These are phyloP conservation scores for Alternaria sp. DNA, from an alignment of 2,329 filamentous ascomycete species.

Conservation along the genomic window DNA sequence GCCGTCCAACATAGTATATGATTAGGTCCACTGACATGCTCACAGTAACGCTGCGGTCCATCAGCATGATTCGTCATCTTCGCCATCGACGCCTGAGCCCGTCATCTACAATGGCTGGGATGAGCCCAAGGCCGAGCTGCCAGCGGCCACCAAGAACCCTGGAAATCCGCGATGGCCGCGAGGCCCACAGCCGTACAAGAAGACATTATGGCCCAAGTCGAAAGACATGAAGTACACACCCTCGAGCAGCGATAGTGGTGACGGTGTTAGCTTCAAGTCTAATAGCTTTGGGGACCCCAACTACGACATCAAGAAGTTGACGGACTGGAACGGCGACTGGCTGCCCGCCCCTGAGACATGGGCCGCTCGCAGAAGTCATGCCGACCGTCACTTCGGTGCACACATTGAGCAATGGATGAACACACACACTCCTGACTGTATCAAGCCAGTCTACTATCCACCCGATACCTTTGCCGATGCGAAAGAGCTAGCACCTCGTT, in stretches of 20 bases:
- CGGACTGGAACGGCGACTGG: constrained; percentile 58
- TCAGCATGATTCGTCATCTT: background rate
- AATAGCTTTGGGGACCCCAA: constrained; percentile 45
- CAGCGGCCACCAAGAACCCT: constrained; percentile 8
- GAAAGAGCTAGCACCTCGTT: constrained; percentile 42
- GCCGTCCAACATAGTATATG: background rate
- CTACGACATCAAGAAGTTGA: constrained; percentile 49
- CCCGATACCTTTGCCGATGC: background rate
- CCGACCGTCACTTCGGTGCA: constrained; percentile 44
- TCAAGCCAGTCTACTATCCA: background rate
- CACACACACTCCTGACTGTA: constrained; percentile 14
- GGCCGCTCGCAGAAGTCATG: constrained; percentile 50
- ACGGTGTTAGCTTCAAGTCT: constrained; percentile 34
- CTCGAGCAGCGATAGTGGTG: constrained; percentile 31
- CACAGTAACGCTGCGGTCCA: constrained; percentile 3
- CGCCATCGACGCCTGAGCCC: constrained; percentile 29
- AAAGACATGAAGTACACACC: constrained; percentile 39
- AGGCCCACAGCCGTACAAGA: constrained; percentile 15
- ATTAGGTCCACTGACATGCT: constrained; percentile 1
- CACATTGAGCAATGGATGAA: constrained; percentile 47
- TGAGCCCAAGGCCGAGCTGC: constrained; percentile 7
- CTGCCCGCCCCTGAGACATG: constrained; percentile 59
- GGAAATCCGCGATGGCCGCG: constrained; percentile 30
- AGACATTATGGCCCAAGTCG: constrained; percentile 39
- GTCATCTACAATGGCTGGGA: constrained; percentile 21